Base-by-base conservation (phyloP, 768 basidiomycete species). In the Russula emetica region DNA sequence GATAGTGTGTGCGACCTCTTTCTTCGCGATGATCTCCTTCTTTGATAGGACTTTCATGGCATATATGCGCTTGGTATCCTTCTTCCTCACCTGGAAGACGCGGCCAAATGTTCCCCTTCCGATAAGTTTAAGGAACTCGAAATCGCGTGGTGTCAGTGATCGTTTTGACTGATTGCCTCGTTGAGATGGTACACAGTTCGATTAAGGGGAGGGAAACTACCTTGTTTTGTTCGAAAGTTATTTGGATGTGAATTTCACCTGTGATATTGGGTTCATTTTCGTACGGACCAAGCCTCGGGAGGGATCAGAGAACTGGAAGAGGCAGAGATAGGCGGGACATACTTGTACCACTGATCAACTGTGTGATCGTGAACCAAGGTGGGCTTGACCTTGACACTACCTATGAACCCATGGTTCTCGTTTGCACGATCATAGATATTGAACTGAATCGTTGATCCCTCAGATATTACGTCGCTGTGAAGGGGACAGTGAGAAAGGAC, bases 21-120 rank as follows among this genome's bases (percentile, higher is more conserved):
- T 98, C 82, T 98, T 98, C 28, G 92, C 95, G 60, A 98, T 86
- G 70, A 99, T 98, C 76, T 99, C 97, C 80, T 93, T 95, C 79
- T 99, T 99, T 36, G 92, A 95, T 44, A 99, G 82, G 61, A 98
- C 92, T 73, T 99, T 99, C 96, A 99, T 98, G 57, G 97, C 97
- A 78, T 98, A 99, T 77, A 99, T 98, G 52, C 97, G 91, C 75
- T 93, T 91, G 47, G 97, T 99, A 78, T 99, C 95, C 74, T 82
- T 87, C 78, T 99, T 99, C 66, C 97, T 92, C 55, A 99, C 97
- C 76, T 99, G 97, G 81, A 98, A 98, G 22, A 99, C 97, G 60
- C 94, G 91, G 54, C 95, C 97, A 74, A 99, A 99, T 0, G 97
- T 98, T 2, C 97, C 97, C 55, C 94, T 87, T 62, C 97, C 97